Conservation (phyloP, 768 basidiomycete species). For the Mycena floridula region DNA sequence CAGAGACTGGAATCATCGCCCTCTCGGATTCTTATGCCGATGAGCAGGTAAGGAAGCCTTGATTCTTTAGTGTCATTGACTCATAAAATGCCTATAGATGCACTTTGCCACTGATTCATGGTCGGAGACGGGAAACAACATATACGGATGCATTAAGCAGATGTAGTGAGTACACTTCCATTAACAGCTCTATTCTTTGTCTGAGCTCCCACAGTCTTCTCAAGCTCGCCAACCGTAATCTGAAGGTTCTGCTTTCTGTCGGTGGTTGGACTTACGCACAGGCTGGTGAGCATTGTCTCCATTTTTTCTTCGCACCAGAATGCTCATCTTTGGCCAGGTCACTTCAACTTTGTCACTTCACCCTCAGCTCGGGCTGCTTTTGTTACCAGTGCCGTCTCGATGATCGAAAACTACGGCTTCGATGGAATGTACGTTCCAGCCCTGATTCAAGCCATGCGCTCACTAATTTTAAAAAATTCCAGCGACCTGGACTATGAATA, state of each 20-base stretch:
- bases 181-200: background rate
- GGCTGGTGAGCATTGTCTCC: constrained; percentile 24
- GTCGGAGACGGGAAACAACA: constrained; percentile 68
- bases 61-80: no score
- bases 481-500: constrained; percentile 81
- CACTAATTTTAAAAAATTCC: background rate
- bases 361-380: constrained; percentile 47
- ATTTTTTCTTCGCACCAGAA: background rate
- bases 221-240: constrained; percentile 52
- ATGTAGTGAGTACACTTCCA: constrained; percentile 24
- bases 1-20: constrained; percentile 52
- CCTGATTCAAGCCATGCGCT: background rate
- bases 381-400: constrained; percentile 51
- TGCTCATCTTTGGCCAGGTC: constrained; percentile 27
- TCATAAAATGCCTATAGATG: no score
- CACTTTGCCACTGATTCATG: constrained; percentile 68
- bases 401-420: constrained; percentile 72
- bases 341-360: constrained; percentile 60
- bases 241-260: constrained; percentile 45
- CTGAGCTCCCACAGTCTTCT: constrained; percentile 37
- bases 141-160: constrained; percentile 81
- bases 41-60: constrained; percentile 52
- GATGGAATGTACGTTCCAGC: constrained; percentile 57
- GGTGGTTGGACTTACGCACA: constrained; percentile 71
- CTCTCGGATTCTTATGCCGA: constrained; percentile 76